Evolutionary conservation across 345 rosid species (phyloP), one percentile per base, ranked within the genome.

Genomic region (Acer yangbiense): DNA sequence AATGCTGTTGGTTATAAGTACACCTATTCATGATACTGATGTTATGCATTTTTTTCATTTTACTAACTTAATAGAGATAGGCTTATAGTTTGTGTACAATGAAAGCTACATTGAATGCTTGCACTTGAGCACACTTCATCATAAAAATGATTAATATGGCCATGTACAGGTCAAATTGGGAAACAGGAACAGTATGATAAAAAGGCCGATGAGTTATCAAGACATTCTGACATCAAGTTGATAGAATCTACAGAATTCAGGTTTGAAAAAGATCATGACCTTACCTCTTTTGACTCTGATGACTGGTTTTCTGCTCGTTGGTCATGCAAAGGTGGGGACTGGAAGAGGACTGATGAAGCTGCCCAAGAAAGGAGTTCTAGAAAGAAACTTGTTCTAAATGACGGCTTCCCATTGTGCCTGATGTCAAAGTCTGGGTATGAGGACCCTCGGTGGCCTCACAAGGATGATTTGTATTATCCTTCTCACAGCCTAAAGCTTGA

Each of bases 291-390:
- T 72, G 98, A 89, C 68, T 71, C 85, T 52, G 82, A 85, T 76
- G 91, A 90, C 73, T 89, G 98, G 92, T 94, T 88, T 85, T 82
- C 93, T 75, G 89, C 91, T 46, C 88, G 84, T 32, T 93, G 97
- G 97, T 86, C 98, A 3, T 93, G 97, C 89, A 97, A 94, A 83
- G 99, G 99, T 71, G 99, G 99, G 79, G 99, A 97, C 83, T 97
- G 99, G 99, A 93, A 86, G 83, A 93, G 97, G 87, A 85, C 85
- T 39, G 98, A 97, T 76, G 99, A 97, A 65, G 77, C 87, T 78
- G 68, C 82, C 57, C 92, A 85, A 74, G 99, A 97, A 73, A 87
- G 81, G 75, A 60, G 80, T 83, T 71, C 78, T 64, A 85, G 91
- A 85, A 94, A 81, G 88, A 97, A 92, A 82, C 57, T 85, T 80